A percentile compares a stretch with the other conserved stretches of the same genome.
These are phyloP conservation scores for Sanghuangporus sanghuang DNA, from an alignment of 1,284 basidiomycete species.

Conservation along the genomic window DNA sequence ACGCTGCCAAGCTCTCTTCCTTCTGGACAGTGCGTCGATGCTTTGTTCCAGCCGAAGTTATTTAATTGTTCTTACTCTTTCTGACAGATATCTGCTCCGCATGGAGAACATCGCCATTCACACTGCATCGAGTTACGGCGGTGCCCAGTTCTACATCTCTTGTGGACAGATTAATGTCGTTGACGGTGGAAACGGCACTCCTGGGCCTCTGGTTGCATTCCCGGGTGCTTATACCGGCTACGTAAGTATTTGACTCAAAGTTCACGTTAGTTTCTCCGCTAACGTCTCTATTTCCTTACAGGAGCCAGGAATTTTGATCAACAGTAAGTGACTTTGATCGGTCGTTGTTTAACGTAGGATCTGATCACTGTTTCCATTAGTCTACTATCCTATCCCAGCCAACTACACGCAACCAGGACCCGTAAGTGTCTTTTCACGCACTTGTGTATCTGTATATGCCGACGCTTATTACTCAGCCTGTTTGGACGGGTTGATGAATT, in stretches of 20 bases:
- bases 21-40: constrained; percentile 24
- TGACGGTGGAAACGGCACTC: constrained; percentile 32
- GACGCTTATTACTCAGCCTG: constrained; percentile 8
- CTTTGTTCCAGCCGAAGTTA: not conserved
- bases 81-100: constrained; percentile 26
- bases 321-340: not conserved
- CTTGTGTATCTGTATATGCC: not conserved
- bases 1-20: constrained; percentile 25
- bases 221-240: constrained; percentile 34
- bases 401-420: constrained; percentile 19
- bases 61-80: not conserved
- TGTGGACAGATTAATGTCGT: constrained; percentile 31
- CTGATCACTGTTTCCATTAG: not conserved
- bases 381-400: constrained; percentile 18
- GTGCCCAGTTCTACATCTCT: constrained; percentile 26
- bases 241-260: not conserved
- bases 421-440: constrained; percentile 3
- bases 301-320: constrained; percentile 18
- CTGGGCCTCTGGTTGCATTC: constrained; percentile 30
- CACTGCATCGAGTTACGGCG: constrained; percentile 16
- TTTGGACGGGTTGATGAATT: constrained; percentile 13
- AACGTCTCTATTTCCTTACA: not conserved
- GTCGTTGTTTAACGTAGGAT: not conserved
- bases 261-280: not conserved
- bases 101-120: constrained; percentile 29